Evolutionary conservation across 2,329 filamentous ascomycete genomes (phyloP).

Genomic region (Gnomoniopsis smithogilvyi): DNA sequence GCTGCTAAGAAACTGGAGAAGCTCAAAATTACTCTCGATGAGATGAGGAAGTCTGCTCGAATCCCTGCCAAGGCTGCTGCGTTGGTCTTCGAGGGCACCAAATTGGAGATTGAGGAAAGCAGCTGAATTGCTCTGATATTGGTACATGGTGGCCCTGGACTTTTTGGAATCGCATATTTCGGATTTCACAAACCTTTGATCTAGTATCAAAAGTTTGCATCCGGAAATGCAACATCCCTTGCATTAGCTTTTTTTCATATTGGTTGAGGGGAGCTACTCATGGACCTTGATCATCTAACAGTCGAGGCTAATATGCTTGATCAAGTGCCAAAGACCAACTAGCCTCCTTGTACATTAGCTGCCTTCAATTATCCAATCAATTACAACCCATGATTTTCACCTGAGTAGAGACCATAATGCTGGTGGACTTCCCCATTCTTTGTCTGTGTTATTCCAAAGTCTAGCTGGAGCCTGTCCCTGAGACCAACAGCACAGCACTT

Average conservation of each 20-base stretch:
- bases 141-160: not conserved
- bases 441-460: not conserved
- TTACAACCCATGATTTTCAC: not conserved
- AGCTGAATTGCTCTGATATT: not conserved
- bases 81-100: constrained; percentile 1
- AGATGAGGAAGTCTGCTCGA: not conserved
- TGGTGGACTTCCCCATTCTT: not conserved
- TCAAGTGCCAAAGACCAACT: too few relatives aligned
- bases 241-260: not conserved
- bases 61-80: not conserved
- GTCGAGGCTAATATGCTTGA: not conserved
- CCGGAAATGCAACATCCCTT: not conserved
- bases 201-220: not conserved
- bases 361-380: too few relatives aligned
- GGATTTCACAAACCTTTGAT: not conserved
- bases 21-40: not conserved
- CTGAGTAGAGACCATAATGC: not conserved
- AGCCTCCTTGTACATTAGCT: too few relatives aligned
- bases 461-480: constrained; percentile 42
- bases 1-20: not conserved
- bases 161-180: not conserved
- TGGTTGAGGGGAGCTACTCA: not conserved
- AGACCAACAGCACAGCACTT: constrained; percentile 78
- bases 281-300: not conserved
- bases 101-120: not conserved